These are phyloP conservation scores for Fistulina hepatica DNA, from an alignment of 1,284 basidiomycete genomes.

Conservation along the genomic window DNA sequence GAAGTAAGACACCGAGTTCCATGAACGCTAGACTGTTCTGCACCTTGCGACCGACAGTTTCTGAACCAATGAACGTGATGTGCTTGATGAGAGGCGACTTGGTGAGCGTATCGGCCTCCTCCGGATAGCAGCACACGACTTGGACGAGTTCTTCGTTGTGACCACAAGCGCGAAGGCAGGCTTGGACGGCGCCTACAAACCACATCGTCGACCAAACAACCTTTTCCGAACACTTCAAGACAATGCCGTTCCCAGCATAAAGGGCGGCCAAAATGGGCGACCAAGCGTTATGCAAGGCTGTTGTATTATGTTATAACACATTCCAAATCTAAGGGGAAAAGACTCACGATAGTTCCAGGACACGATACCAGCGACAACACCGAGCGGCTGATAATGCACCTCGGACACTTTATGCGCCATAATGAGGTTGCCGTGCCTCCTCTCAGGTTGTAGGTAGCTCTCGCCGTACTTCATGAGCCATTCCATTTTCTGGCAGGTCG, in stretches of 20 bases:
- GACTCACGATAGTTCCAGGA: constrained; percentile 86
- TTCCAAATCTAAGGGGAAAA: constrained; percentile 2
- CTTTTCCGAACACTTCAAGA: constrained; percentile 90
- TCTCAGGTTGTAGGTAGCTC: constrained; percentile 57
- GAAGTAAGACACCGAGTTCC: constrained; percentile 4
- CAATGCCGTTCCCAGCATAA: constrained; percentile 83
- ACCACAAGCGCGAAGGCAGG: constrained; percentile 67
- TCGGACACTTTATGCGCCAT: constrained; percentile 78
- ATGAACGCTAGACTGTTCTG: constrained; percentile 8
- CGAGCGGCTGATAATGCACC: constrained; percentile 88
- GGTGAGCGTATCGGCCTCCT: constrained; percentile 77
- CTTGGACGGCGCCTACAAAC: constrained; percentile 70
- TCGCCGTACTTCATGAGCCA: constrained; percentile 82
- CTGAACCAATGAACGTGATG: constrained; percentile 89
- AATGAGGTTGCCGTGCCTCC: constrained; percentile 62
- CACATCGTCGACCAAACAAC: constrained; percentile 82
- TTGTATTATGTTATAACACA: background rate
- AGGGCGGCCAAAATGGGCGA: constrained; percentile 86
- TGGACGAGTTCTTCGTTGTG: constrained; percentile 71
- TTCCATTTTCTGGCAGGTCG: constrained; percentile 82
- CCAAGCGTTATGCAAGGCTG: constrained; percentile 87
- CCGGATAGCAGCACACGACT: constrained; percentile 83
- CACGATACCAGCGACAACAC: constrained; percentile 85
- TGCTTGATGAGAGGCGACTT: constrained; percentile 71
- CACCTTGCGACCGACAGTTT: constrained; percentile 78